Base-by-base conservation (phyloP, 169 alveolate species). In the Plasmodium reichenowi region DNA sequence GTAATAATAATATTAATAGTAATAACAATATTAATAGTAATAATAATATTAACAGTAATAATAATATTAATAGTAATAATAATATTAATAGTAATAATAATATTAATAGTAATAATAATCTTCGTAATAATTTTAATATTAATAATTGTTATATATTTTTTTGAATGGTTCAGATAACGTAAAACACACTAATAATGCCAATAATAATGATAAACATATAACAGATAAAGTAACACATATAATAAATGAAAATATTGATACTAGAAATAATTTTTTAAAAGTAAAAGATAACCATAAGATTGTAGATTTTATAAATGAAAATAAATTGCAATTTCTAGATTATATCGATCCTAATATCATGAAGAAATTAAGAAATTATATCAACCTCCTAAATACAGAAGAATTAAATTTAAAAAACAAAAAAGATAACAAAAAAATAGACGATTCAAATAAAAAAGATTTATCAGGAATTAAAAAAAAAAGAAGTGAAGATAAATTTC, bases 351-450 rank as follows among this genome's bases (percentile, higher is more conserved):
- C 58, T 43, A 66, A 64, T 56, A 64, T 67, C 47, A 58, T 78
- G 89, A 78, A 78, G 48, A 78, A 70, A 26, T 26, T 78, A 38
- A 78, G 54, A 59, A 66, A 45, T 45, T 78, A 32, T 59, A 78
- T 78, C 38, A 58, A 59, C 8, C 80, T 59, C n/a, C 58, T 78
- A 73, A 78, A 66, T 58, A 50, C 45, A 58, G 89, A 78, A 59
- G 89, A 78, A 45, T 32, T 60, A 58, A 48, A 45, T n/a, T 58
- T 78, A 24, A 32, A 58, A 32, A 66, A 24, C 17, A 66, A 60
- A 60, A 78, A 78, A 59, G 75, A 50, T 56, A 47, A 10, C n/a
- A 64, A 50, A 45, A 66, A 48, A 26, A 43, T 47, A 13, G 48
- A 78, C 20, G 67, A 24, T 8, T 29, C 24, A 13, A 20, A 10